Evolutionary conservation across 192 early-diverging fungal species (phyloP).

Genomic region (Coemansia sp.): DNA sequence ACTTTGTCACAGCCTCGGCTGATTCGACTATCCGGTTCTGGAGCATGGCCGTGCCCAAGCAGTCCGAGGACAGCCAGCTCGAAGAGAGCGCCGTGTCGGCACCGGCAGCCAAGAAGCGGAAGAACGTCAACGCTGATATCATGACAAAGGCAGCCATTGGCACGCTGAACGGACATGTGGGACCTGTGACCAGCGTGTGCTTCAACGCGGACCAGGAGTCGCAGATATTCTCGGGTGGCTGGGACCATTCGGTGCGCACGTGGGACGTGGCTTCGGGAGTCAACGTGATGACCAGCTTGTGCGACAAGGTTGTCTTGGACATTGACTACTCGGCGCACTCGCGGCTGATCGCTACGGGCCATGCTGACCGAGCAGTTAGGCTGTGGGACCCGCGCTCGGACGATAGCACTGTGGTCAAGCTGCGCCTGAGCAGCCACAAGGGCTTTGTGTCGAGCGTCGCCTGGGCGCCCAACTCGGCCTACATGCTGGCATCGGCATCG

Average conservation of each 20-base stretch:
- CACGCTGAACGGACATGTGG: slow-evolving; percentile 72
- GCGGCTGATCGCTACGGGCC: slow-evolving; percentile 82
- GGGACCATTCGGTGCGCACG: slow-evolving; percentile 88
- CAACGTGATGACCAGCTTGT: slow-evolving; percentile 81
- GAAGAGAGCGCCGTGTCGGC: slow-evolving; percentile 29
- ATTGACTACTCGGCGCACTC: slow-evolving; percentile 71
- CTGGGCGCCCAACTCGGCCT: slow-evolving; percentile 77
- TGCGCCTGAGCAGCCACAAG: slow-evolving; percentile 73
- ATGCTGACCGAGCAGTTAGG: slow-evolving; percentile 78
- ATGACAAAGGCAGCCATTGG: slow-evolving; percentile 47
- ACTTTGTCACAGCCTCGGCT: slow-evolving; percentile 65
- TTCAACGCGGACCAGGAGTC: slow-evolving; percentile 66
- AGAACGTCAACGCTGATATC: slow-evolving; percentile 23
- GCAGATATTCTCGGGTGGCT: slow-evolving; percentile 81
- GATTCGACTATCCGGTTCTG: slow-evolving; percentile 83
- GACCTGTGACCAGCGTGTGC: slow-evolving; percentile 69
- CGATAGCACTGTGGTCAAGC: slow-evolving; percentile 76
- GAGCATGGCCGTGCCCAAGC: slow-evolving; percentile 61
- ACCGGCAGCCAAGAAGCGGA: slow-evolving; percentile 41
- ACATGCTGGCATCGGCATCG: slow-evolving; percentile 77
- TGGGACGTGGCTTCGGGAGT: slow-evolving; percentile 85
- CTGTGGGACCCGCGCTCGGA: slow-evolving; percentile 87
- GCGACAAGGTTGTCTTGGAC: slow-evolving; percentile 80
- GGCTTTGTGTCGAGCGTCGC: slow-evolving; percentile 83
- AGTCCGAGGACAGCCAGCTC: slow-evolving; percentile 51